Conservation (phyloP, 805 yeast genomes). For the Cyberlindnera galapagoensis region DNA sequence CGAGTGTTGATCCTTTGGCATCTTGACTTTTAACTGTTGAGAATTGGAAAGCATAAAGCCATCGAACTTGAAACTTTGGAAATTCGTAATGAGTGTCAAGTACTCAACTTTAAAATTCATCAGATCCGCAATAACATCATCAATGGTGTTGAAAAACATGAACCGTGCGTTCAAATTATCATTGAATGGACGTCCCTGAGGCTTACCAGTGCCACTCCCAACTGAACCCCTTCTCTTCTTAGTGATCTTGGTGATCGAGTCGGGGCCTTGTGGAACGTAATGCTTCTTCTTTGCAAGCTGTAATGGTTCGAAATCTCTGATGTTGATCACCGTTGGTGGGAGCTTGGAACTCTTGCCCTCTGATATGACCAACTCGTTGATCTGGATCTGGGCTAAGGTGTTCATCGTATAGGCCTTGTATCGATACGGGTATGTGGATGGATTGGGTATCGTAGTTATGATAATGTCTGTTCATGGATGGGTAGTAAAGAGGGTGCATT, state of each 20-base stretch:
- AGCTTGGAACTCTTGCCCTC: slow-evolving; percentile 1
- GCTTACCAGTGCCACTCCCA: slow-evolving; percentile 4
- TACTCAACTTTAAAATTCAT: slow-evolving; percentile 11
- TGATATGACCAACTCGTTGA: slow-evolving; percentile 1
- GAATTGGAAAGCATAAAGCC: slow-evolving; percentile 9
- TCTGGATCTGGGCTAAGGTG: slow-evolving; percentile 6
- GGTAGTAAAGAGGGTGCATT: no score
- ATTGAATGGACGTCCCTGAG: slow-evolving; percentile 26
- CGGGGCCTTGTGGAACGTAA: slow-evolving; percentile 7
- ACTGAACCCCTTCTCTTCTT: slow-evolving; percentile 3
- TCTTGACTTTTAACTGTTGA: slow-evolving; percentile 14
- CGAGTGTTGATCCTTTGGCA: slow-evolving; percentile 5
- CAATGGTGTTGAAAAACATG: slow-evolving; percentile 19
- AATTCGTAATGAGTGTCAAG: slow-evolving; percentile 11
- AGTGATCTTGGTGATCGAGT: slow-evolving; percentile 7
- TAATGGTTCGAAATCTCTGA: slow-evolving; percentile 18
- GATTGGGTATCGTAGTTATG: no score
- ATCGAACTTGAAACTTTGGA: slow-evolving; percentile 7
- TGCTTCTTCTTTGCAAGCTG: slow-evolving; percentile 25
- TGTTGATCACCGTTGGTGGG: slow-evolving; percentile 19
- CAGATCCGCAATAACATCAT: slow-evolving; percentile 19
- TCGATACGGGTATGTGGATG: no score
- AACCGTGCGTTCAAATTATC: slow-evolving; percentile 22
- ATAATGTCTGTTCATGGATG: no score
- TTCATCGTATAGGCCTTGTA: no score